Base-by-base conservation (phyloP, 2,329 filamentous ascomycete species). In the Trichophyton mentagrophytes region DNA sequence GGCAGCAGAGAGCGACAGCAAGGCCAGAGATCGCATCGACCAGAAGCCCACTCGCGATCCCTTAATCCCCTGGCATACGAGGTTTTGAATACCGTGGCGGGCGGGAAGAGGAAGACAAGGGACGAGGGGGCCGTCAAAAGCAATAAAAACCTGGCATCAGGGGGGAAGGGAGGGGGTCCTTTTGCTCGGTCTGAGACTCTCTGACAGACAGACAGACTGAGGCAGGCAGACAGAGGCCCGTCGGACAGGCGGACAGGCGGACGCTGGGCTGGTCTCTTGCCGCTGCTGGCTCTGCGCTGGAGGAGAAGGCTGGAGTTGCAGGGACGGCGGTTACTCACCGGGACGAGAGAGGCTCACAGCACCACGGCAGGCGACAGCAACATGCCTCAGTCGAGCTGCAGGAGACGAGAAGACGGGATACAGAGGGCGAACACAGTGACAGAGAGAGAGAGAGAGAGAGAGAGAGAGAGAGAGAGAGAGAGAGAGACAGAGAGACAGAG, bases 51-150 rank as follows among this genome's bases (percentile, higher is more conserved):
- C 49, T 55, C 30, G 30, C 27, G 49, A 20, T 55, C 49, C 49
- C 49, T 55, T 55, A 33, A 55, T 36, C 49, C 49, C 49, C 49
- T 55, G 49, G 13, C 49, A 36, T 55, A 55, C 49, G 49, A 55
- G 49, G 49, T 33, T 20, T 25, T 44, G 40, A 27, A 7, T 13
- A 27, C 49, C 30, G 49, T 33, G 49, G 49, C 27, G 27, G 49
- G 27, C 49, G 49, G 49, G 49, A 33, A 33, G 11, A 36, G 11
- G 33, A 30, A 55, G 49, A 25, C 49, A 36, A 55, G 49, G 49
- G 49, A 36, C 49, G 49, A 55, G 49, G 49, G 49, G 46, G 46
- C 25, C 25, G 49, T 38, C 49, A 55, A 33, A 33, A 33, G 49
- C 49, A 55, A 55, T 55, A 36, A 33, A 49, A 49, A 49, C 46